Conservation (phyloP, 2,329 filamentous ascomycete genomes). For the Alternaria triticina region DNA sequence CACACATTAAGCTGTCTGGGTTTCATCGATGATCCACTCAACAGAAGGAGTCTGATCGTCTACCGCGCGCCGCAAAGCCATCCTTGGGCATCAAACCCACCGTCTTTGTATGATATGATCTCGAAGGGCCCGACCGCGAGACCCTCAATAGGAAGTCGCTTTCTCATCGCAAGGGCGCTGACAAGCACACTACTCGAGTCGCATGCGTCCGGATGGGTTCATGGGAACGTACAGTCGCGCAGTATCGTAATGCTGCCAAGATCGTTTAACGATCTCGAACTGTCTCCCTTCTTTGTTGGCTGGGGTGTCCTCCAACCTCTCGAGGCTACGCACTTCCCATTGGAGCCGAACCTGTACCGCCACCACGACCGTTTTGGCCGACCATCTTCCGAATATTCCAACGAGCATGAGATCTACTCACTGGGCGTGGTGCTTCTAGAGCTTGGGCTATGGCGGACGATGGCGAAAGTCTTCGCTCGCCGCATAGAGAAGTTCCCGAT, state of each 20-base stretch:
- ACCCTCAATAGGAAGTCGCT: slow-evolving; percentile 10
- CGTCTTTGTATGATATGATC: slow-evolving; percentile 15
- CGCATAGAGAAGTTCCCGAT: slow-evolving; percentile 13
- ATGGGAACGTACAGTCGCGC: slow-evolving; percentile 19
- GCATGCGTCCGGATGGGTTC: slow-evolving; percentile 18
- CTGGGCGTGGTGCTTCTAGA: slow-evolving; percentile 62
- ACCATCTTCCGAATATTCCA: slow-evolving; percentile 52
- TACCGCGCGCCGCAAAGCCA: slow-evolving; percentile 17
- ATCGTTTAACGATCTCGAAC: slow-evolving; percentile 10
- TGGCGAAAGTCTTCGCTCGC: slow-evolving; percentile 16
- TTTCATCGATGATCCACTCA: slow-evolving; percentile 19
- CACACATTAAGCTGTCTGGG: slow-evolving; percentile 20
- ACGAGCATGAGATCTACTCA: slow-evolving; percentile 63
- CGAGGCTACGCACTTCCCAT: not conserved
- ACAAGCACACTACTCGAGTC: slow-evolving; percentile 14
- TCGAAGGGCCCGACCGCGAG: slow-evolving; percentile 7
- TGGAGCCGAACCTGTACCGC: slow-evolving; percentile 55
- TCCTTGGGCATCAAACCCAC: slow-evolving; percentile 17
- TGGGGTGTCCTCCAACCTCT: slow-evolving; percentile 17
- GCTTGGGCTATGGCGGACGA: slow-evolving; percentile 55
- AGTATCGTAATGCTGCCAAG: slow-evolving; percentile 17
- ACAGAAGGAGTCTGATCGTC: slow-evolving; percentile 14
- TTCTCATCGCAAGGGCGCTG: slow-evolving; percentile 11
- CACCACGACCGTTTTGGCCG: slow-evolving; percentile 57
- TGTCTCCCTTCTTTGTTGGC: slow-evolving; percentile 18